phyloP scores from a whole-genome alignment of 768 basidiomycete species.

The Xerocomus spinulosus region DNA sequence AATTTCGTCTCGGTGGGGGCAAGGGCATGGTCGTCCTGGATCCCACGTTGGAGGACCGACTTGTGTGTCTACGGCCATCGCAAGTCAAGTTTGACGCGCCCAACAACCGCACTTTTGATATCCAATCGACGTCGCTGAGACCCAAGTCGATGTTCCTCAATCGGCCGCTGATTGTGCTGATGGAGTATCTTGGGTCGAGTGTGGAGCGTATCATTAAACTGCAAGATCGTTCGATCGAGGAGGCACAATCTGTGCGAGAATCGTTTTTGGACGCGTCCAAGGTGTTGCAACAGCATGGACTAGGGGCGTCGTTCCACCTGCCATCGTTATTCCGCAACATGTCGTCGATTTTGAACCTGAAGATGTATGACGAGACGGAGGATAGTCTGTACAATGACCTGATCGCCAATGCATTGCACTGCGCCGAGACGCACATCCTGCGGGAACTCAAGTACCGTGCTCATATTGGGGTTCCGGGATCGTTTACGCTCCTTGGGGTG shows the following conservation, averaged over 20 bases:
- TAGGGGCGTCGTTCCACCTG: conserved; percentile 44
- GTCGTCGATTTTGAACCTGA: conserved; percentile 29
- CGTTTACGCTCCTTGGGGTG: conserved; percentile 49
- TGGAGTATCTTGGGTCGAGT: conserved; percentile 43
- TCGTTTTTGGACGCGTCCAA: conserved; percentile 36
- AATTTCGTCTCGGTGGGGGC: conserved; percentile 43
- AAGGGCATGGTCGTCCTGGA: conserved; percentile 48
- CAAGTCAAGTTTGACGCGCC: conserved; percentile 46
- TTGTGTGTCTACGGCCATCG: conserved; percentile 39
- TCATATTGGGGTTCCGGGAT: conserved; percentile 46
- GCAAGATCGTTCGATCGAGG: conserved; percentile 36
- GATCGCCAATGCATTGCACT: conserved; percentile 35
- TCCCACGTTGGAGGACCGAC: conserved; percentile 31
- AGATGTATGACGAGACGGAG: conserved; percentile 11
- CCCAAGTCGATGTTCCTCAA: conserved; percentile 45
- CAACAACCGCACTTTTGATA: conserved; percentile 39
- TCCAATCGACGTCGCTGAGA: conserved; percentile 41
- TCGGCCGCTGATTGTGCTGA: conserved; percentile 44
- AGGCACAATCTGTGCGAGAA: conserved; percentile 31
- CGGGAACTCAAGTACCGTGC: conserved; percentile 50
- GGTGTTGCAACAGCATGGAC: conserved; percentile 40
- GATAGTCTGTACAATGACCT: conserved; percentile 32
- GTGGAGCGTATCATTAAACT: conserved; percentile 31
- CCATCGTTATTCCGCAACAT: conserved; percentile 41
- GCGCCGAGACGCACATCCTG: conserved; percentile 41